A percentile compares a stretch with the other conserved stretches of the same genome.
phyloP scores from a whole-genome alignment of 2,329 filamentous ascomycete species.

The Aspergillus pseudoglaucus region DNA sequence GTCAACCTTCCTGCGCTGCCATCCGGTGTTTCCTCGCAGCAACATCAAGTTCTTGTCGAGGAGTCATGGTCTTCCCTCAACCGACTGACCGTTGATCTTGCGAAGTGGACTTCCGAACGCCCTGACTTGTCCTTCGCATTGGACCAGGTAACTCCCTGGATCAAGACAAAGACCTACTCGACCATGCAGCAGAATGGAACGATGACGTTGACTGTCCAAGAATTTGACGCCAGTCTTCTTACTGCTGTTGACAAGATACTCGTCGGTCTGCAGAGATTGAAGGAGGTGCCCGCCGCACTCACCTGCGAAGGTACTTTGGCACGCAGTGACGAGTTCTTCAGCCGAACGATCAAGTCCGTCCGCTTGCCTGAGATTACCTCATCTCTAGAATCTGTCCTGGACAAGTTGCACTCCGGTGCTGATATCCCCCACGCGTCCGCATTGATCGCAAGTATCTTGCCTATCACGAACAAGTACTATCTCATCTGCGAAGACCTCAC shows the following conservation, averaged over 20 bases:
- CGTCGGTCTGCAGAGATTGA: constrained; percentile 66
- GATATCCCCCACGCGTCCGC: constrained; percentile 47
- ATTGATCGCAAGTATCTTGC: constrained; percentile 56
- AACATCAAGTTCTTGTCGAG: constrained; percentile 23
- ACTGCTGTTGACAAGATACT: constrained; percentile 68
- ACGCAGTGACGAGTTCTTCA: constrained; percentile 48
- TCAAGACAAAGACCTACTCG: constrained; percentile 29
- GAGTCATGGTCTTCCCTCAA: constrained; percentile 22
- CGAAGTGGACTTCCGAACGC: constrained; percentile 38
- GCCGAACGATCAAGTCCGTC: constrained; percentile 52
- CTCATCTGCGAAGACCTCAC: constrained; percentile 55
- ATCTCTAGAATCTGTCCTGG: constrained; percentile 40
- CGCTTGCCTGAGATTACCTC: constrained; percentile 51
- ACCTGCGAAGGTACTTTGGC: constrained; percentile 61
- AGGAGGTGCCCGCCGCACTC: constrained; percentile 50
- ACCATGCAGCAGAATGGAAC: constrained; percentile 6
- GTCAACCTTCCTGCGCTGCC: constrained; percentile 47
- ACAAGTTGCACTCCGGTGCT: constrained; percentile 38
- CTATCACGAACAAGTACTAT: constrained; percentile 69
- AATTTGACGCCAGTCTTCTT: constrained; percentile 55
- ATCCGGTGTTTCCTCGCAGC: constrained; percentile 36
- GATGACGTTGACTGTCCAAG: constrained; percentile 26
- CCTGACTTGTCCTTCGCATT: constrained; percentile 61
- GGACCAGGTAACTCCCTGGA: constrained; percentile 62
- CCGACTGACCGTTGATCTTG: constrained; percentile 37